Evolutionary conservation across 169 alveolate genomes (phyloP).

Genomic region (Eimeria necatrix): DNA sequence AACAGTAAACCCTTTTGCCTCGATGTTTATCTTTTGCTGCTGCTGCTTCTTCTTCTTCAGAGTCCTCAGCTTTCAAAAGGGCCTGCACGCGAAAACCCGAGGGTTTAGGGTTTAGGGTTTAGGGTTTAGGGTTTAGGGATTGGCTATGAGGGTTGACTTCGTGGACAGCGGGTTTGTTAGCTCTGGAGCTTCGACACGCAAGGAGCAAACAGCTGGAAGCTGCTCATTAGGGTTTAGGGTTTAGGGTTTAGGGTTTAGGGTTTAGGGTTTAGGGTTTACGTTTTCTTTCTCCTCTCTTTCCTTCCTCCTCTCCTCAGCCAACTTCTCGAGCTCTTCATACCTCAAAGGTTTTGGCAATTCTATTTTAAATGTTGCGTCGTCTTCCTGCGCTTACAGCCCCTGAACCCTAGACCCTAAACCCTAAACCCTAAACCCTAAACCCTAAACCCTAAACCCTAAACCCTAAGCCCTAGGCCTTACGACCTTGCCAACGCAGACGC

Average conservation of each 20-base stretch:
- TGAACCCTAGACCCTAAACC: neutral
- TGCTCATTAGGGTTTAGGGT: neutral
- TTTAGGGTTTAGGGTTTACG: constrained; percentile 62
- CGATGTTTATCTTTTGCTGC: constrained; percentile 81
- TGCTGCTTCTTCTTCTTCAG: neutral
- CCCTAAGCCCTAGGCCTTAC: neutral
- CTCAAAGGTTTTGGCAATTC: constrained; percentile 30
- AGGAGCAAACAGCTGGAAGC: no score
- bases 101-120: constrained; percentile 4
- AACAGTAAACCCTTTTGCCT: constrained; percentile 90
- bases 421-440: constrained; percentile 23
- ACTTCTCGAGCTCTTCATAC: constrained; percentile 9
- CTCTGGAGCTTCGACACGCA: no score
- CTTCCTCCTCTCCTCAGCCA: neutral
- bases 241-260: constrained; percentile 37
- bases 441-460: neutral
- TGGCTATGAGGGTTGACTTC: neutral
- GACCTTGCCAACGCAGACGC: neutral
- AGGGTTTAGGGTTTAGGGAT: neutral
- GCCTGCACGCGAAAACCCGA: neutral
- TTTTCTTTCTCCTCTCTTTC: neutral
- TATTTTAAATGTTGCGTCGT: neutral
- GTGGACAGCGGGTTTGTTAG: neutral
- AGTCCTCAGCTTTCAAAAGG: neutral
- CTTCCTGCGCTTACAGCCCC: neutral